Base-by-base conservation (phyloP, 148 eudicot species). In the Rhododendron simsii region DNA sequence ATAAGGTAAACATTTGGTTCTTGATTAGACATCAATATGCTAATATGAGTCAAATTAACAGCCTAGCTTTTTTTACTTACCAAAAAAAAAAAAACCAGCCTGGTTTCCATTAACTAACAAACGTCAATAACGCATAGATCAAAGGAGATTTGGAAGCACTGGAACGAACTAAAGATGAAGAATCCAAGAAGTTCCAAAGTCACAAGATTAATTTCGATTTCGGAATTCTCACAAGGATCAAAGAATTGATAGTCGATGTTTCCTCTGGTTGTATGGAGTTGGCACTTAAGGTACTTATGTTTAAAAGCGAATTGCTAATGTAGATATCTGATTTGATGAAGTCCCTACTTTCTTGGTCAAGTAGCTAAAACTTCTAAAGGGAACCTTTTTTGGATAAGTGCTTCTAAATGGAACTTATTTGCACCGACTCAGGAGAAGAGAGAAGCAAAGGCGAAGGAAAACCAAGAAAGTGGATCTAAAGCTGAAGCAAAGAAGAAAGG, bases 191-290 rank as follows among this genome's bases (percentile, higher is more conserved):
- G 87, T 92, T 98, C 82, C 90, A 87, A 55, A 93, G 95, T 87
- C 97, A 98, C 85, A 98, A 98, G 86, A 98, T 98, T 82, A 90
- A 84, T 85, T 98, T 98, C 78, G 98, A 98, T 89, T 95, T 98
- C 75, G 86, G 92, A 85, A 92, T 98, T 87, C 95, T 98, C 18
- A 85, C 90, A 26, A 91, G 90, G 85, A 92, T 98, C 67, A 98
- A 94, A 85, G 99, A 98, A 91, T 83, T 95, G 74, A 85, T 95
- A 93, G 99, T 98, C 78, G 98, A 95, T 87, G 91, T 98, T 83
- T 98, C 99, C 85, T 96, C 99, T 20, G 85, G 92, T 90, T 94
- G 96, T 89, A 98, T 98, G 98, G 99, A 98, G 91, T 83, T 95
- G 87, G 96, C 96, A 87, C 89, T 98, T 10, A 91, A 93, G 99